Evolutionary conservation across 2,329 filamentous ascomycete genomes (phyloP), one percentile per base, ranked within the genome.

Genomic region (Proliferodiscus dingleyae): DNA sequence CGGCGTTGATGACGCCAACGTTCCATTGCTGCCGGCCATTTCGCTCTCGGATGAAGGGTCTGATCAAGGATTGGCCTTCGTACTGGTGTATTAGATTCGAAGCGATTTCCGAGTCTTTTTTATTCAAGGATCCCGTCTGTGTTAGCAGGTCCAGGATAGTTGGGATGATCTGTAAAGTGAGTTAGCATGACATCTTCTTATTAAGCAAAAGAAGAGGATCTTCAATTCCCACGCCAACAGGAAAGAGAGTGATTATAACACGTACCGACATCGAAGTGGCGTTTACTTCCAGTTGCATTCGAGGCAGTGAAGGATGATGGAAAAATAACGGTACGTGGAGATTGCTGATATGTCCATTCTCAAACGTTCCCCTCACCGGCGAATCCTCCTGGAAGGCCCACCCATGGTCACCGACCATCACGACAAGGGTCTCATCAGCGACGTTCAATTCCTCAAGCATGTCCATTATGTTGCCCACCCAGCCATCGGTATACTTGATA

Each of bases 11-110:
- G 21, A 58, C 50, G 22, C 52, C 56, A 37, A 61, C 53, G 43
- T 60, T 58, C 51, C 53, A 60, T 22, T 47, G 48, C 34, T 32
- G 65, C 3, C 65, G 62, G 5, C 63, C 62, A 37, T 64, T 61
- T 15, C 66, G 57, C 11, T 58, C 47, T 13, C 61, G 39, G 28
- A 64, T 59, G 45, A 65, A 68, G 1, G 68, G 66, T 7, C 70
- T 65, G 40, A 72, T 65, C n/a, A 72, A 61, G 0, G 69, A 71
- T 50, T 72, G 70, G 9, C 68, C 70, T 60, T 73, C 67, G 55
- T 72, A 72, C 33, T 71, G 61, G 15, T 67, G 63, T 8, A 70
- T 61, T 3, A 73, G 57, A 41, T 69, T 64, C 5, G 57, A 54
- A n/a, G 68, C 68, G 1, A 63, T 63, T 2, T 54, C 45, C 2